Conservation (phyloP, 352 stramenopile genomes). For the Peronospora destructor region DNA sequence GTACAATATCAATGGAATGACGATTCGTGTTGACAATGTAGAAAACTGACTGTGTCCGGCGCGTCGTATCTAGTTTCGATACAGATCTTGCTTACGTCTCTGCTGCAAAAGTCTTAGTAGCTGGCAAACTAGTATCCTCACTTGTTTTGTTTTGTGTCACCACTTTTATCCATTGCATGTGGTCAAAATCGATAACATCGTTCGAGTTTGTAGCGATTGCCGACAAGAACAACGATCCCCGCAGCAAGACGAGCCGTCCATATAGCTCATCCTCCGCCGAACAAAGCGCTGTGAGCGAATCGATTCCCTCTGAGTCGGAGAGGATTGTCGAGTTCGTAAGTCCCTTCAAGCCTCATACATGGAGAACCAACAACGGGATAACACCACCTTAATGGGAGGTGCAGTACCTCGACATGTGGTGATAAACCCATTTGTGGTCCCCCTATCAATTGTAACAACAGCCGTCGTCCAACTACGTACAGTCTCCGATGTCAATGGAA, state of each 20-base stretch:
- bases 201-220: constrained; percentile 35
- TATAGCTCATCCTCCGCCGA: neutral
- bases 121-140: no score
- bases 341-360: constrained; percentile 3
- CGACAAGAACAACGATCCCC: constrained; percentile 12
- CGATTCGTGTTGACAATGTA: no score
- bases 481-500: constrained; percentile 28
- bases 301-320: constrained; percentile 1
- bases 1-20: no score
- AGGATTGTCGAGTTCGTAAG: neutral
- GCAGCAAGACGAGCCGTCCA: constrained; percentile 11
- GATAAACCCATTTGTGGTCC: constrained; percentile 9
- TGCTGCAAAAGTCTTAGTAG: no score
- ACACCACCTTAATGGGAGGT: neutral
- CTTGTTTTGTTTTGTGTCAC: no score
- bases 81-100: no score
- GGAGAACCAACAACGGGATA: constrained; percentile 14
- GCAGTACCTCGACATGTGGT: constrained; percentile 15
- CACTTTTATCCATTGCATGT: no score
- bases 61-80: no score
- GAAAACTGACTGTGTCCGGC: no score
- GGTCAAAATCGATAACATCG: no score
- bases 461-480: constrained; percentile 18
- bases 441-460: constrained; percentile 12
- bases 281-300: neutral